Evolutionary conservation across 805 yeast species (phyloP).

Genomic region (Candida endomychidarum): DNA sequence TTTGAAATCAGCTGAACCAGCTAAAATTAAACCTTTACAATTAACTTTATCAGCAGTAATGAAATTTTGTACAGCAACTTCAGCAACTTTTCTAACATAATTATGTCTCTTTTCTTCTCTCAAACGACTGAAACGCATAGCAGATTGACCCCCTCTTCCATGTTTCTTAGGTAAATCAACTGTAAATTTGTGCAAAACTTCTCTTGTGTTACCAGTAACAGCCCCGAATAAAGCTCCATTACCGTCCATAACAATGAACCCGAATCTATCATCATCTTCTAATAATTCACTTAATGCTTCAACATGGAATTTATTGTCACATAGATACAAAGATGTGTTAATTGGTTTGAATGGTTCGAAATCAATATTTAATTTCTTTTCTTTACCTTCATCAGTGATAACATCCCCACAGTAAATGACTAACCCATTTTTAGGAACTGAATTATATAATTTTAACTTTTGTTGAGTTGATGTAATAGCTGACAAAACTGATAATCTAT

Average conservation of each 20-base stretch:
- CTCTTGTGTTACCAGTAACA: constrained; percentile 94
- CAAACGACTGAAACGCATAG: constrained; percentile 96
- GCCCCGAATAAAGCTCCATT: constrained; percentile 96
- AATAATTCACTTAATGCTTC: constrained; percentile 93
- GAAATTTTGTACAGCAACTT: constrained; percentile 95
- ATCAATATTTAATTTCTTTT: constrained; percentile 93
- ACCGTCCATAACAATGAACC: constrained; percentile 99
- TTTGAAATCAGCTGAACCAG: constrained; percentile 99
- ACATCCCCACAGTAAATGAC: constrained; percentile 99
- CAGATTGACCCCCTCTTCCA: constrained; percentile 99
- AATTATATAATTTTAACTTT: constrained; percentile 83
- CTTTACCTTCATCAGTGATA: constrained; percentile 94
- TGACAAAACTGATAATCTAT: constrained; percentile 89
- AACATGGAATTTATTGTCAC: constrained; percentile 98
- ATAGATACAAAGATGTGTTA: constrained; percentile 88
- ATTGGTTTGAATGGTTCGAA: constrained; percentile 99
- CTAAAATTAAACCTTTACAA: constrained; percentile 91
- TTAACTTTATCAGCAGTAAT: constrained; percentile 93
- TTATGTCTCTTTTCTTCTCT: constrained; percentile 99
- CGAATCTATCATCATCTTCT: constrained; percentile 94
- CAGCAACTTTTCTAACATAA: constrained; percentile 97
- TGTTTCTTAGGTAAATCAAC: constrained; percentile 99
- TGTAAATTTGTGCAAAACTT: constrained; percentile 88
- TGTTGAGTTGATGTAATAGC: constrained; percentile 99
- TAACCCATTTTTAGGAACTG: constrained; percentile 92